These are phyloP conservation scores for Setomelanomma holmii DNA, from an alignment of 2,329 filamentous ascomycete genomes.

Conservation along the genomic window DNA sequence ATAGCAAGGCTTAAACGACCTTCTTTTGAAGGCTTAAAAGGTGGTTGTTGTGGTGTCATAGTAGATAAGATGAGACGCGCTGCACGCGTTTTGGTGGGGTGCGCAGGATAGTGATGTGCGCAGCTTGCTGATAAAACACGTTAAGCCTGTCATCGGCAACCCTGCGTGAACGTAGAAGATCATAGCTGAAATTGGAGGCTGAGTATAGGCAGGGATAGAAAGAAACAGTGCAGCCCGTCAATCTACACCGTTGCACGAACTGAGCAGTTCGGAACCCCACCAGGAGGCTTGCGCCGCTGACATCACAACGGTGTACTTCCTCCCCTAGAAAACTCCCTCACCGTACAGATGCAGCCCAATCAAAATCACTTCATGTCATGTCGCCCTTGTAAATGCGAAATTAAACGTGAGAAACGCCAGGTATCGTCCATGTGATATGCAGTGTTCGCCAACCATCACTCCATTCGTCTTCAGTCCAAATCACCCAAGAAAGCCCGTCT, in stretches of 20 bases:
- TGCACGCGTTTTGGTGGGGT: too few species aligned
- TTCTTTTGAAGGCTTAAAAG: too few species aligned
- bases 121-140: too few species aligned
- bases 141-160: background rate
- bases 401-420: constrained; percentile 24
- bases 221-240: background rate
- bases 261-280: background rate
- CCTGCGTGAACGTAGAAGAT: background rate
- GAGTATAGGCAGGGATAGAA: background rate
- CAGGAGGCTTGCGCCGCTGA: background rate
- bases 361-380: constrained; percentile 22
- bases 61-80: too few species aligned
- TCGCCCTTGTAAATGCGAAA: constrained; percentile 30
- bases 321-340: constrained; percentile 14
- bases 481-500: constrained; percentile 34
- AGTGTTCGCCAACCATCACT: constrained; percentile 9
- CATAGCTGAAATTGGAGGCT: background rate
- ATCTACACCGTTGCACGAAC: background rate
- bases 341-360: constrained; percentile 21
- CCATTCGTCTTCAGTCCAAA: constrained; percentile 33
- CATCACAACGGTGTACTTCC: constrained; percentile 7
- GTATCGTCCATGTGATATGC: constrained; percentile 25
- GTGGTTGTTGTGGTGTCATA: too few species aligned
- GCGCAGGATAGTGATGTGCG: too few species aligned
- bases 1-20: too few species aligned